phyloP scores from a whole-genome alignment of 495 filamentous ascomycete genomes.

The Aspergillus cristatus region DNA sequence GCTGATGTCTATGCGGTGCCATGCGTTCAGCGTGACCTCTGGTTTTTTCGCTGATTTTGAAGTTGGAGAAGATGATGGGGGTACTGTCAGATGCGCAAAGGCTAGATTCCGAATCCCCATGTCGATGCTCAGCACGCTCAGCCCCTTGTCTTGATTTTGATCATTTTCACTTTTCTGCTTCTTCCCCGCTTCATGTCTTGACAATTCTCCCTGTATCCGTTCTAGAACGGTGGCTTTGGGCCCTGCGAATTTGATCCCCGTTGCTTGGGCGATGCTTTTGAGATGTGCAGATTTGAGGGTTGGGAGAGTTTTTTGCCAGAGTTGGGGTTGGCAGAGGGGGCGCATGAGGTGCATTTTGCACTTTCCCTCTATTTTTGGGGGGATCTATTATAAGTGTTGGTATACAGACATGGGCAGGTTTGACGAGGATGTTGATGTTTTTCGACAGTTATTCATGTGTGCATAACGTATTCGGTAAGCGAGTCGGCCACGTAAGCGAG shows the following conservation, averaged over 20 bases:
- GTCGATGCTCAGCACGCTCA: slow-evolving; percentile 69
- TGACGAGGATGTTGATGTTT: too few relatives aligned
- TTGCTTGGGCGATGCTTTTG: slow-evolving; percentile 40
- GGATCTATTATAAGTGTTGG: too few relatives aligned
- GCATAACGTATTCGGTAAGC: too few relatives aligned
- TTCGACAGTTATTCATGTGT: too few relatives aligned
- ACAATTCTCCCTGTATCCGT: slow-evolving; percentile 10
- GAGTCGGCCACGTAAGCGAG: too few relatives aligned
- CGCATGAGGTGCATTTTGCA: too few relatives aligned
- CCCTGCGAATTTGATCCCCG: slow-evolving; percentile 42
- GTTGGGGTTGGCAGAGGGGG: not conserved
- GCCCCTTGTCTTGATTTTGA: not conserved
- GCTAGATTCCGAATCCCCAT: slow-evolving; percentile 83
- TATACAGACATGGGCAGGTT: too few relatives aligned
- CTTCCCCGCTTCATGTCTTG: not conserved
- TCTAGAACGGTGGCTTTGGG: slow-evolving; percentile 34
- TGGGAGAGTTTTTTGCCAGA: slow-evolving; percentile 14
- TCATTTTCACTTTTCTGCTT: not conserved
- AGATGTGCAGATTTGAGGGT: slow-evolving; percentile 38
- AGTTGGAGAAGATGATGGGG: not conserved
- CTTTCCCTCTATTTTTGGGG: too few relatives aligned
- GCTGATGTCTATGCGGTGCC: slow-evolving; percentile 19
- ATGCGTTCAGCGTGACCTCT: slow-evolving; percentile 20
- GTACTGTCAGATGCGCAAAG: slow-evolving; percentile 35
- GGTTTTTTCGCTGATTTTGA: not conserved